Percentiles rank a stretch among this genome's conserved stretches.
Evolutionary conservation across 1,284 basidiomycete genomes (phyloP).

Genomic region (Leccinum pallidistipes): DNA sequence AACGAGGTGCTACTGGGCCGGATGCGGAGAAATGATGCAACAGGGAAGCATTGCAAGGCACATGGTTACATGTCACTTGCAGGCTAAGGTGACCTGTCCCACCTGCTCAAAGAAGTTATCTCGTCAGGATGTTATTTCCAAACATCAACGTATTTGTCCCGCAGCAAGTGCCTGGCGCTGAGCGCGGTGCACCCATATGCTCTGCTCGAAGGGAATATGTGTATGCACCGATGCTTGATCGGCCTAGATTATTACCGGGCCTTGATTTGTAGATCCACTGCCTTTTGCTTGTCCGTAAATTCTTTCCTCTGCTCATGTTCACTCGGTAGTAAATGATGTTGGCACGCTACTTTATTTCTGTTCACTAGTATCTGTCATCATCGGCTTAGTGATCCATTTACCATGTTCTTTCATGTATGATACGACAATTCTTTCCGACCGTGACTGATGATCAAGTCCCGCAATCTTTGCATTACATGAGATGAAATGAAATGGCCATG

Average conservation of each 20-base stretch:
- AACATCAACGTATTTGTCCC: conserved; percentile 30
- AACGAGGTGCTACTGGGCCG: conserved; percentile 22
- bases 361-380: neutral
- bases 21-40: conserved; percentile 26
- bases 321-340: conserved; percentile 1
- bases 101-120: conserved; percentile 32
- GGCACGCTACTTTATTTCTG: conserved; percentile 1
- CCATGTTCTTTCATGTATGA: neutral
- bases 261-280: conserved; percentile 1
- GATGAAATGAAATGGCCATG: neutral
- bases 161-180: conserved; percentile 19
- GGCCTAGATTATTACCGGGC: neutral
- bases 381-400: conserved; percentile 2
- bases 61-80: conserved; percentile 30
- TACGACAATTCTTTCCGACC: neutral
- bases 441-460: neutral
- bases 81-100: conserved; percentile 31
- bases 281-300: neutral
- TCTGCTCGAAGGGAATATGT: neutral
- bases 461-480: neutral
- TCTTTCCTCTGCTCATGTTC: neutral
- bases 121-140: conserved; percentile 30
- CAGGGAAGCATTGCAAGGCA: conserved; percentile 34
- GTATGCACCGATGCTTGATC: neutral
- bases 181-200: neutral